Evolutionary conservation across 306 rosid species (phyloP), one percentile per base, ranked within the genome.

Genomic region (Lathyrus tuberosus): DNA sequence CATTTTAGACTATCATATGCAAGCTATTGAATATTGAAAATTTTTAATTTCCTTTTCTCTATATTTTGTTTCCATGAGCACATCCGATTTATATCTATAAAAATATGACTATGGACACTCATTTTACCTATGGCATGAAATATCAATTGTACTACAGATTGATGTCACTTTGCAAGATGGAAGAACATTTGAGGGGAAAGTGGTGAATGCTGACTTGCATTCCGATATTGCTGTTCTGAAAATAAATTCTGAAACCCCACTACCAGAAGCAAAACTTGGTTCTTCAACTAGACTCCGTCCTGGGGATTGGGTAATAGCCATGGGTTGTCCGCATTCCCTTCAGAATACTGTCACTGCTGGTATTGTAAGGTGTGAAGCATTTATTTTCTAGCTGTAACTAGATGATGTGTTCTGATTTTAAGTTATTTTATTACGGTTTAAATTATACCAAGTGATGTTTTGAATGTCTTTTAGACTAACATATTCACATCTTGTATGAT

Each of bases 341-440:
- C 92, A 91, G 85, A 94, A 88, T 76, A 90, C 97, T 4, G 86
- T 94, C 72, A 94, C 98, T 53, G 87, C 96, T 77, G 98, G 98
- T 72, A 94, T 94, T 41, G 86, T 94, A 60, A 94, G 98, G 98
- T 90, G 46, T 10, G 78, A 62, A 72, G 78, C 47, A 72, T 35
- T 26, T 37, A 37, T 15, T 59, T 62, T 13, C 22, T 35, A 15
- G 28, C 33, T 13, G 62, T 20, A 35, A 37, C 40, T 35, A 7
- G 40, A 30, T 35, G 14, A 59, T 38, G 40, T 58, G 5, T 51
- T 47, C 16, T 5, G 44, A 28, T 38, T 37, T 71, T 33, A 59
- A 44, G 44, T 13, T 24, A 10, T 48, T 16, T 71, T 61, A 10
- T 52, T 43, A 49, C 18, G 30, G 31, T 67, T 47, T 14, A 47